Conservation (phyloP, 73 alveolate genomes). For the Blepharisma stoltei region DNA sequence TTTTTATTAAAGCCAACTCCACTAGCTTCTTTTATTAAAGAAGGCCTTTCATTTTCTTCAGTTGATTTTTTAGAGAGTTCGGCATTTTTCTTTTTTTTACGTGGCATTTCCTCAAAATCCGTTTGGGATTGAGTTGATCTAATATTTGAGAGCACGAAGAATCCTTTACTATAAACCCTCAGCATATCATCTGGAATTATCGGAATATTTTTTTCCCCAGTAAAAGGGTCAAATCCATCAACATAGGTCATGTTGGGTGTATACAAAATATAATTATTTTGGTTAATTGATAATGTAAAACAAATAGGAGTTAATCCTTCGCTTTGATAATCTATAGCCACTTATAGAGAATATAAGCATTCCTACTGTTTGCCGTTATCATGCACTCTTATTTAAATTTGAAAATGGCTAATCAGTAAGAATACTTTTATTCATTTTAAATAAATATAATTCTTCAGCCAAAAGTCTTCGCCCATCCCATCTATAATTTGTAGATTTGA, state of each 20-base stretch:
- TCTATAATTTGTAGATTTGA: neutral
- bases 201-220: constrained; percentile 1
- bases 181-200: neutral
- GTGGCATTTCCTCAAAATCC: neutral
- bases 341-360: no score
- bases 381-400: no score
- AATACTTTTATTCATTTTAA: no score
- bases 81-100: neutral
- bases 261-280: neutral
- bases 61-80: neutral
- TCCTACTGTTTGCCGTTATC: no score
- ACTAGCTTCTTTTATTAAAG: no score
- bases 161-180: neutral
- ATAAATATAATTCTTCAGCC: neutral
- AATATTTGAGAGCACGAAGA: neutral
- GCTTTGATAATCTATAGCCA: no score
- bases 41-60: no score
- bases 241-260: constrained; percentile 23
- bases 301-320: neutral
- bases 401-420: no score
- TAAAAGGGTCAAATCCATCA: constrained; percentile 23
- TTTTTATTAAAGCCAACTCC: no score
- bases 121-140: neutral
- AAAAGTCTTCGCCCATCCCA: constrained; percentile 16
- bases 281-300: neutral